Conservation (phyloP, 805 yeast species). For the Kazachstania psychrophila region DNA sequence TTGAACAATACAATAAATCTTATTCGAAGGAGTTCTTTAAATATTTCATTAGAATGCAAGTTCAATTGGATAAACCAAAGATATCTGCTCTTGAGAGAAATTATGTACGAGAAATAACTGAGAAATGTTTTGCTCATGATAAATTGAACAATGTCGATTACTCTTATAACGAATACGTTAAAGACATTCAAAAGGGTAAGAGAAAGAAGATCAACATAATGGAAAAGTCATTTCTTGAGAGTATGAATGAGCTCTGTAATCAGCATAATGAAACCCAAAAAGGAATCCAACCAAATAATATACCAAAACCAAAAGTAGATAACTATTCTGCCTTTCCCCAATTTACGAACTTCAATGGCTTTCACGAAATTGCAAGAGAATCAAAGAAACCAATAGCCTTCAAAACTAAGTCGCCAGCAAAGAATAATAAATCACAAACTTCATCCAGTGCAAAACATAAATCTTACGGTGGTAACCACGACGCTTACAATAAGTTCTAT, state of each 20-base stretch:
- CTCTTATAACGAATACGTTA: constrained; percentile 18
- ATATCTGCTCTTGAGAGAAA: constrained; percentile 19
- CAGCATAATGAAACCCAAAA: no score
- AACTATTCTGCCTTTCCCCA: no score
- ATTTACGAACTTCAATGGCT: no score
- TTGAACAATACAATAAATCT: constrained; percentile 24
- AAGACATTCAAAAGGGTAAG: constrained; percentile 15
- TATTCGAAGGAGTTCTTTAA: constrained; percentile 20
- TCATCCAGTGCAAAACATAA: no score
- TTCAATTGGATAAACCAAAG: constrained; percentile 20
- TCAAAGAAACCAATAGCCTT: no score
- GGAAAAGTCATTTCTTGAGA: constrained; percentile 7
- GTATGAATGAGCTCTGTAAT: constrained; percentile 1
- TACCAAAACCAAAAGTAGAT: no score
- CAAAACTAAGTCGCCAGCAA: no score
- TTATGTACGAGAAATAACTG: constrained; percentile 13
- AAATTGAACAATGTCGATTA: constrained; percentile 9
- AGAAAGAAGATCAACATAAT: constrained; percentile 17
- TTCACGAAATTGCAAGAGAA: no score
- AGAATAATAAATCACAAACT: no score
- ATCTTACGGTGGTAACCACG: no score
- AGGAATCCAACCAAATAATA: no score
- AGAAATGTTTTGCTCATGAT: constrained; percentile 10
- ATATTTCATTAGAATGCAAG: constrained; percentile 24
- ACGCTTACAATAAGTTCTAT: no score